Evolutionary conservation across 495 filamentous ascomycete genomes (phyloP).

Genomic region (Penicillium canescens): DNA sequence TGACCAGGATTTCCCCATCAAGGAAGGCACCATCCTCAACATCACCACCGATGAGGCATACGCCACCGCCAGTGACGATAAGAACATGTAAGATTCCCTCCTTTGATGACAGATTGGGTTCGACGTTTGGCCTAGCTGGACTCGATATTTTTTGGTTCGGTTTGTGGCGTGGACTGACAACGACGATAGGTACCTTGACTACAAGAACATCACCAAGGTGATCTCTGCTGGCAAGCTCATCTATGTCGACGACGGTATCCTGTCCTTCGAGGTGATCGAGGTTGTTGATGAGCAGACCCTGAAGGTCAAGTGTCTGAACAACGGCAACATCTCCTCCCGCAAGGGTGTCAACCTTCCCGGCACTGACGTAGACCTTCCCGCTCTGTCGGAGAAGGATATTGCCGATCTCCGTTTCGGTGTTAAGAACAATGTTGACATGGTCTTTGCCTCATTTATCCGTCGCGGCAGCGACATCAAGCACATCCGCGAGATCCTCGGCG

Average conservation of each 20-base stretch:
- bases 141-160: neutral
- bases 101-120: neutral
- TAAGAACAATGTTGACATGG: constrained; percentile 97
- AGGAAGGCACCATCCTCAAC: constrained; percentile 78
- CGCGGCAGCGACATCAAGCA: constrained; percentile 85
- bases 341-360: constrained; percentile 99
- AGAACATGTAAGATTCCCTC: constrained; percentile 78
- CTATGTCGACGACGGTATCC: constrained; percentile 97
- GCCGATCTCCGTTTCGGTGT: constrained; percentile 90
- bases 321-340: constrained; percentile 95
- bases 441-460: constrained; percentile 98
- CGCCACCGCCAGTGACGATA: constrained; percentile 74
- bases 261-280: constrained; percentile 90
- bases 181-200: constrained; percentile 84
- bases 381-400: constrained; percentile 98
- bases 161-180: constrained; percentile 12
- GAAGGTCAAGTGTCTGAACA: constrained; percentile 83
- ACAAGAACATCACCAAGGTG: constrained; percentile 99
- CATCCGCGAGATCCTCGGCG: constrained; percentile 88
- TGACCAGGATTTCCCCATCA: constrained; percentile 85
- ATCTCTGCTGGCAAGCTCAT: constrained; percentile 91
- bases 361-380: constrained; percentile 96
- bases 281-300: constrained; percentile 87
- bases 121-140: neutral
- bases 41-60: constrained; percentile 98